phyloP scores from a whole-genome alignment of 768 basidiomycete species.

The Lentinula boryana region DNA sequence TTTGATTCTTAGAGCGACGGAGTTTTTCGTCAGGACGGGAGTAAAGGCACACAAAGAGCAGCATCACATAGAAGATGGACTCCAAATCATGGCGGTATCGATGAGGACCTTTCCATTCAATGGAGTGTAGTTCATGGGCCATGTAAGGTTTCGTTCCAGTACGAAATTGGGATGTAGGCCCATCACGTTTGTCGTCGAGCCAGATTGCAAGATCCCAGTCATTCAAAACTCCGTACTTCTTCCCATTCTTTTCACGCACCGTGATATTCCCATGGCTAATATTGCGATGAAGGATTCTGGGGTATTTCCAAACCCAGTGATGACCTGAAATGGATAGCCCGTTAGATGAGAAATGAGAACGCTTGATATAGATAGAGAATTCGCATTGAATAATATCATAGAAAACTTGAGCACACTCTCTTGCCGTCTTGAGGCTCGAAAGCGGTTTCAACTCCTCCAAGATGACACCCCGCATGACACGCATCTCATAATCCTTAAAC shows the following conservation, averaged over 20 bases:
- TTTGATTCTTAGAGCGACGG: not conserved
- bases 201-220: constrained; percentile 17
- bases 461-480: not conserved
- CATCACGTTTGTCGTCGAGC: not conserved
- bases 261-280: constrained; percentile 1
- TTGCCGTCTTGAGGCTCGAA: not conserved
- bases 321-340: not conserved
- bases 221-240: not conserved
- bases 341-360: no score
- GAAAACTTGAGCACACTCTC: not conserved
- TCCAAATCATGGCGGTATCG: not conserved
- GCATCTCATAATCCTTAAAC: not conserved
- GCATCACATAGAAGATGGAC: not conserved
- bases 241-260: not conserved
- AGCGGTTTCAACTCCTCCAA: not conserved
- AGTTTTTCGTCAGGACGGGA: not conserved
- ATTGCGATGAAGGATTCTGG: not conserved
- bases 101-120: not conserved
- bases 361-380: not conserved
- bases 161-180: not conserved
- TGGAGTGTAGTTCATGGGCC: not conserved
- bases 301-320: not conserved
- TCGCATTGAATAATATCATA: not conserved
- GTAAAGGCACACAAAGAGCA: not conserved
- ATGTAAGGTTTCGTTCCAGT: not conserved